These are phyloP conservation scores for Cystobasidiopsis lactophilus DNA, from an alignment of 768 basidiomycete genomes.

Conservation along the genomic window DNA sequence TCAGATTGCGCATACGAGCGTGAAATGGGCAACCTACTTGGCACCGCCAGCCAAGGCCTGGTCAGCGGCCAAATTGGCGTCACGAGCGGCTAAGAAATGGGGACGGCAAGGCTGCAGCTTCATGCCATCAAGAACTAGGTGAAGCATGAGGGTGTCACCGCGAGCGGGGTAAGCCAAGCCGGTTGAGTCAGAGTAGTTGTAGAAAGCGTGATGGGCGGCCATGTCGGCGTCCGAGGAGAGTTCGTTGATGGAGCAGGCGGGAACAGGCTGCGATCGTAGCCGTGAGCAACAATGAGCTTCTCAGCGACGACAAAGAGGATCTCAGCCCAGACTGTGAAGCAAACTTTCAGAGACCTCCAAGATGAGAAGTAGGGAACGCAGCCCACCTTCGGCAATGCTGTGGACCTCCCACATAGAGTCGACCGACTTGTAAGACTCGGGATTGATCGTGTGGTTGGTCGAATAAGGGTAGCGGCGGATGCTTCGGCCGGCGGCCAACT, in stretches of 20 bases:
- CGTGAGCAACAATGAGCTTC: constrained; percentile 14
- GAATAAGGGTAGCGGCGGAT: constrained; percentile 46
- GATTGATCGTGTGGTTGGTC: constrained; percentile 36
- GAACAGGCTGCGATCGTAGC: not conserved
- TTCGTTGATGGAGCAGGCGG: constrained; percentile 36
- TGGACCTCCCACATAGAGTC: constrained; percentile 66
- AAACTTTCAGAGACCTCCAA: no score
- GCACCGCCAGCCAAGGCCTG: constrained; percentile 78
- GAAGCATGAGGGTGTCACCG: constrained; percentile 14
- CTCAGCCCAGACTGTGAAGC: constrained; percentile 81
- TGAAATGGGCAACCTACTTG: no score
- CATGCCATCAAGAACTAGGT: constrained; percentile 73
- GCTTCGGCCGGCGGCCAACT: constrained; percentile 51
- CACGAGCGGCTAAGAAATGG: constrained; percentile 13
- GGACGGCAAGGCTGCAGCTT: constrained; percentile 86
- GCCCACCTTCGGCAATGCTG: no score
- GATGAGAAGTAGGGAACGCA: no score
- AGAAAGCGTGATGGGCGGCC: not conserved
- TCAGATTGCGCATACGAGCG: no score
- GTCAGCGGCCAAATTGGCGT: constrained; percentile 23
- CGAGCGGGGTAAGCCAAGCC: constrained; percentile 1
- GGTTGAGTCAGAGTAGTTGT: not conserved
- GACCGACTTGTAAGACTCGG: constrained; percentile 79
- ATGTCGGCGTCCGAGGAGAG: constrained; percentile 22
- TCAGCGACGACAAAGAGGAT: constrained; percentile 26